These are phyloP conservation scores for Tagetes erecta DNA, from an alignment of 129 eudicot species.

Conservation along the genomic window DNA sequence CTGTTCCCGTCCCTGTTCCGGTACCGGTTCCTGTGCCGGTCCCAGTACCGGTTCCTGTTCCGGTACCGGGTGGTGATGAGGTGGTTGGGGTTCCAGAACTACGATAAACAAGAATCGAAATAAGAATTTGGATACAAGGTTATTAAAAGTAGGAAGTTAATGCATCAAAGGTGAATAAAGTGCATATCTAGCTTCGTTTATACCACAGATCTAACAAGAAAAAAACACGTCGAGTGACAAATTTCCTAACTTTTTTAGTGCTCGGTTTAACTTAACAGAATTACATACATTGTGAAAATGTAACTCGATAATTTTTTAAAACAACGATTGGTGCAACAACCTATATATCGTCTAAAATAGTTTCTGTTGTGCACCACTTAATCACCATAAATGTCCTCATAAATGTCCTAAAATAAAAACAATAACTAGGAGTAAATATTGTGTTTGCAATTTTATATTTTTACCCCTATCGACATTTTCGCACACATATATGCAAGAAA, in stretches of 20 bases:
- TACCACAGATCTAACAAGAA: not conserved
- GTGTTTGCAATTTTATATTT: not conserved
- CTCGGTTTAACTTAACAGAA: not conserved
- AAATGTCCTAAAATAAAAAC: not conserved
- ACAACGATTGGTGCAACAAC: too few species aligned
- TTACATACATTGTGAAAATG: not conserved
- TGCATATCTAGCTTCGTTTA: not conserved
- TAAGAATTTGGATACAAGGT: constrained; percentile 2
- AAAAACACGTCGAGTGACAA: not conserved
- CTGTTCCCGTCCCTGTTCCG: not conserved
- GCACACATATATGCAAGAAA: not conserved
- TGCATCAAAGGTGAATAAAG: not conserved
- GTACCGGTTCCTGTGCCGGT: constrained; percentile 25
- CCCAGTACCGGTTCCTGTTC: constrained; percentile 2
- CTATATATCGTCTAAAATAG: too few species aligned
- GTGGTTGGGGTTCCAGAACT: constrained; percentile 37
- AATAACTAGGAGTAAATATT: not conserved
- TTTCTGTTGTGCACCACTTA: too few species aligned
- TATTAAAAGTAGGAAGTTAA: constrained; percentile 3
- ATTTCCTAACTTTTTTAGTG: too few species aligned
- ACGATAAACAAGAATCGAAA: constrained; percentile 18
- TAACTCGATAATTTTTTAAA: too few species aligned
- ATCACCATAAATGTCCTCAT: not conserved
- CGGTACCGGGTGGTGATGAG: constrained; percentile 33
- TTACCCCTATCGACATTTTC: not conserved